A percentile compares a stretch with the other conserved stretches of the same genome.
phyloP scores from a whole-genome alignment of 2,329 filamentous ascomycete species.

The Teratosphaeriaceae sp. region DNA sequence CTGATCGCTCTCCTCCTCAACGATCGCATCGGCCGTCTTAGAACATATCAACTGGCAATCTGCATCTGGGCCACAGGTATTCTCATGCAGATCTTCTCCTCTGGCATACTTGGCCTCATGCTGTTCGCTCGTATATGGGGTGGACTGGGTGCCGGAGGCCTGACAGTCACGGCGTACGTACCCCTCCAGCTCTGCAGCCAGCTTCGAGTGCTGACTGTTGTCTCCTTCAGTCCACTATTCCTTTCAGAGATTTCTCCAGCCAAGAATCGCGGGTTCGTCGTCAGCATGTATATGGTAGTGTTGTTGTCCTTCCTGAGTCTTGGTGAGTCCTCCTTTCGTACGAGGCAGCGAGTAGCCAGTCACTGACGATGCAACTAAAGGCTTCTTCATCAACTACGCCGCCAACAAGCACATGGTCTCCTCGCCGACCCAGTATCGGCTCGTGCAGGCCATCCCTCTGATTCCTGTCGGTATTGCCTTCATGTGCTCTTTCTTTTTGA shows the following conservation, averaged over 20 bases:
- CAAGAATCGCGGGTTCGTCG: not conserved
- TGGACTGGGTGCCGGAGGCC: not conserved
- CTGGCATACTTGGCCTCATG: not conserved
- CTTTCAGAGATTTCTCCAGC: not conserved
- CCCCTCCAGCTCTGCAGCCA: too few species aligned
- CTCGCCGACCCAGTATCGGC: not conserved
- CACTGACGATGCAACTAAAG: not conserved
- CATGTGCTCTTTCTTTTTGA: slow-evolving; percentile 1
- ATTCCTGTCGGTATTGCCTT: not conserved
- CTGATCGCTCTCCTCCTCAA: not conserved
- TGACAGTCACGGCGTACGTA: slow-evolving; percentile 1
- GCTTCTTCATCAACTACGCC: not conserved
- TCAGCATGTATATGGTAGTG: not conserved
- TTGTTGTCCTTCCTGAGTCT: not conserved
- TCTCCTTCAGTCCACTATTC: not conserved
- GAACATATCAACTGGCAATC: not conserved
- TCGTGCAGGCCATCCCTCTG: not conserved
- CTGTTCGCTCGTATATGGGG: not conserved
- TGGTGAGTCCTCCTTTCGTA: not conserved
- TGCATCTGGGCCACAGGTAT: not conserved
- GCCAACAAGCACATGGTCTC: not conserved
- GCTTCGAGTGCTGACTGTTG: too few species aligned
- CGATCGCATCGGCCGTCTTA: not conserved
- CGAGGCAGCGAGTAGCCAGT: not conserved
- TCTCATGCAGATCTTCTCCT: slow-evolving; percentile 1